Evolutionary conservation across 192 early-diverging fungal genomes (phyloP).

Genomic region (Podochytrium sp.): DNA sequence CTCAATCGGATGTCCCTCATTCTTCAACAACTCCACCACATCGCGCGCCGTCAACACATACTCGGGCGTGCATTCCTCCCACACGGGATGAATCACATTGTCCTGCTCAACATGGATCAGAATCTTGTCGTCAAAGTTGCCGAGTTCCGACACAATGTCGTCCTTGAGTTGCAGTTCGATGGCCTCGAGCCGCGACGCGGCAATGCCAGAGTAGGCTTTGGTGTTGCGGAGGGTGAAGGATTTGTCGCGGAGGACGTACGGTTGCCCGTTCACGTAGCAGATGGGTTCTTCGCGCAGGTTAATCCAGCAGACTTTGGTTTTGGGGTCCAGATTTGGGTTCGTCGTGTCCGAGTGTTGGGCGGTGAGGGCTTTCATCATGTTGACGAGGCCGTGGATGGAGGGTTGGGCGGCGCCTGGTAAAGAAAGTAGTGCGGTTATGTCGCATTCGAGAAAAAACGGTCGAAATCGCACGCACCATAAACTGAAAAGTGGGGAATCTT

Average conservation of each 20-base stretch:
- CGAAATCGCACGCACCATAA: slow-evolving; percentile 10
- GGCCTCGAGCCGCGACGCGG: slow-evolving; percentile 51
- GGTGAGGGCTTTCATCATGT: slow-evolving; percentile 42
- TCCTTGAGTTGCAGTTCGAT: slow-evolving; percentile 60
- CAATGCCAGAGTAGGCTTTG: slow-evolving; percentile 62
- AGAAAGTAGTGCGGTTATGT: background rate
- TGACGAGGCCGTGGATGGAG: slow-evolving; percentile 58
- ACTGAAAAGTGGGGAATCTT: slow-evolving; percentile 30
- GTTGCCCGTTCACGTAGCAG: slow-evolving; percentile 68
- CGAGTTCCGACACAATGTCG: slow-evolving; percentile 56
- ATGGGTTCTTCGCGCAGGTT: slow-evolving; percentile 73
- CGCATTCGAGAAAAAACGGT: background rate
- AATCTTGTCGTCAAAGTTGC: slow-evolving; percentile 54
- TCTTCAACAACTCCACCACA: slow-evolving; percentile 46
- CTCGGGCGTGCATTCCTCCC: slow-evolving; percentile 63
- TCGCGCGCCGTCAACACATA: slow-evolving; percentile 58
- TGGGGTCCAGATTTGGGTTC: background rate
- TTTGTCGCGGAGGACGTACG: slow-evolving; percentile 65
- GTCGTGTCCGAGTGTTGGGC: slow-evolving; percentile 10
- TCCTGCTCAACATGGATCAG: slow-evolving; percentile 58
- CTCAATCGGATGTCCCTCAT: slow-evolving; percentile 36
- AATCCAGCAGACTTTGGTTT: slow-evolving; percentile 55
- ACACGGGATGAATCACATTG: slow-evolving; percentile 51
- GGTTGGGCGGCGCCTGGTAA: slow-evolving; percentile 61
- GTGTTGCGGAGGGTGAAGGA: slow-evolving; percentile 65